phyloP scores from a whole-genome alignment of 176 grass and related monocot genomes.

The Oryza rufipogon region DNA sequence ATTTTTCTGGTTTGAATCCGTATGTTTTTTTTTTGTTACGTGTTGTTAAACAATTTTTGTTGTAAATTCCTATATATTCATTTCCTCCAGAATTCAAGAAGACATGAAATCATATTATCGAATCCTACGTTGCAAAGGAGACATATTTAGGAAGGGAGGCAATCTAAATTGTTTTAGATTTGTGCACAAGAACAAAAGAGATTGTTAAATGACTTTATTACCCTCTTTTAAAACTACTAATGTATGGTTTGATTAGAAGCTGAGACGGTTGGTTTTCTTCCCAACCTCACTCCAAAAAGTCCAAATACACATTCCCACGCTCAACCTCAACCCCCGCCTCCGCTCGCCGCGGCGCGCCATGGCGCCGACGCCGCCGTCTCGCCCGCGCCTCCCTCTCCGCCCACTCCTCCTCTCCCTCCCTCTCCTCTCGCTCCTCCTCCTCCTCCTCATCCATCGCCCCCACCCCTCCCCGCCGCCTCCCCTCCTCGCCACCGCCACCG shows the following conservation, averaged over 20 bases:
- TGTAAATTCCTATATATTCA: no score
- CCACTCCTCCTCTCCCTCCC: constrained; percentile 6
- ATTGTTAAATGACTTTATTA: no score
- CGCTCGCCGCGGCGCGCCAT: constrained; percentile 32
- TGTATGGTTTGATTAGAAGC: neutral
- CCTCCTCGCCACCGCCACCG: neutral
- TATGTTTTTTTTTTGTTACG: no score
- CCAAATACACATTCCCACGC: neutral
- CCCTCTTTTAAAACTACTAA: no score
- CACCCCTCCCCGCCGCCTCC: constrained; percentile 30
- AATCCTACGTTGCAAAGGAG: no score
- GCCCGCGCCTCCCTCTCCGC: constrained; percentile 16
- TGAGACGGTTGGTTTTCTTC: neutral
- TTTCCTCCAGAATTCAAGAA: no score
- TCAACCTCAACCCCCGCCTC: neutral
- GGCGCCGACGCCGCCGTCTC: constrained; percentile 30
- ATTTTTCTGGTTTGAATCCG: no score
- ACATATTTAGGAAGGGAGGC: no score
- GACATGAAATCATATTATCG: no score
- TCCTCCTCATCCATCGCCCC: constrained; percentile 26
- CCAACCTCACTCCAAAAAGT: neutral
- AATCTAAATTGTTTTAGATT: no score
- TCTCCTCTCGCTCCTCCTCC: constrained; percentile 29
- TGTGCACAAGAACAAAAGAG: no score
- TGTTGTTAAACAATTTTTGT: no score